These are phyloP conservation scores for Exophiala spinifera DNA, from an alignment of 2,329 filamentous ascomycete genomes.

Conservation along the genomic window DNA sequence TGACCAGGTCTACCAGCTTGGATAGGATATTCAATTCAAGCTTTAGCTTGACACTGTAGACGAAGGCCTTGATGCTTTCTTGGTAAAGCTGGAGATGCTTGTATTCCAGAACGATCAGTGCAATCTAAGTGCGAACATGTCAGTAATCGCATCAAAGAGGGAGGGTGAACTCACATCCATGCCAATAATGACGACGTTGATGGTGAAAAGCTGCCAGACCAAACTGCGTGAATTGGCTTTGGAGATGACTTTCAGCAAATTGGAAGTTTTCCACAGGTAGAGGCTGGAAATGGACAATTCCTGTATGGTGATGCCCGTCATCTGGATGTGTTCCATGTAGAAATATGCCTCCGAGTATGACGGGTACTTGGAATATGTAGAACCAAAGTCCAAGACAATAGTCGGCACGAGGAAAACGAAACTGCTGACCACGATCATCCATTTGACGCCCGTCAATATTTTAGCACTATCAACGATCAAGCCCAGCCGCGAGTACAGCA, in stretches of 20 bases:
- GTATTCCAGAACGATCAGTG: constrained; percentile 44
- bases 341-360: constrained; percentile 39
- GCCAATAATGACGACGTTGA: constrained; percentile 48
- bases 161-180: constrained; percentile 36
- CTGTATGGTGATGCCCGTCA: constrained; percentile 56
- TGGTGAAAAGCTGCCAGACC: constrained; percentile 48
- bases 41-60: constrained; percentile 50
- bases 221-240: constrained; percentile 43
- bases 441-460: constrained; percentile 41
- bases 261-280: constrained; percentile 54
- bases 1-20: constrained; percentile 42
- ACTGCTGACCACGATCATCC: constrained; percentile 47
- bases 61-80: constrained; percentile 45
- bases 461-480: constrained; percentile 37
- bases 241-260: constrained; percentile 48
- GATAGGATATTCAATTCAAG: constrained; percentile 49
- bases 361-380: constrained; percentile 29
- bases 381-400: constrained; percentile 43
- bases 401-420: constrained; percentile 44
- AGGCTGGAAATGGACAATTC: constrained; percentile 53
- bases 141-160: not conserved
- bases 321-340: constrained; percentile 54
- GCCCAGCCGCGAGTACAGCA: constrained; percentile 50
- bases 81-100: constrained; percentile 45
- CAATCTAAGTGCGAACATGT: constrained; percentile 31